Conservation (phyloP, 2,329 filamentous ascomycete genomes). For the Alternaria viburni region DNA sequence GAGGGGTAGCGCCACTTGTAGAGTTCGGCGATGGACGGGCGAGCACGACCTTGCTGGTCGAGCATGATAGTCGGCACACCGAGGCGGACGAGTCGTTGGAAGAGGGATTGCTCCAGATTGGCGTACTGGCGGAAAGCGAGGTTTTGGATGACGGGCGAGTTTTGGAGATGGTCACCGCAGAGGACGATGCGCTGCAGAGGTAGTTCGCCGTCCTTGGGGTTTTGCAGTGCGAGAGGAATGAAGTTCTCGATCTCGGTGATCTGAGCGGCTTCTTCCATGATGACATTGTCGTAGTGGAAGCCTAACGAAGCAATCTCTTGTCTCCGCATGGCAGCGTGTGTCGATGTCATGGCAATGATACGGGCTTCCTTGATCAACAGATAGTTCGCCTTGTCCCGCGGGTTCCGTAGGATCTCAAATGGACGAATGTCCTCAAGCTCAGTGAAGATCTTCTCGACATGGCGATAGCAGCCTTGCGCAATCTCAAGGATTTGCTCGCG, state of each 20-base stretch:
- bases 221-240: constrained; percentile 91
- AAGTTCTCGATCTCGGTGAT: constrained; percentile 98
- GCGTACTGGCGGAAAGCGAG: constrained; percentile 93
- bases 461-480: constrained; percentile 82
- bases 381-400: constrained; percentile 94
- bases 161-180: constrained; percentile 94
- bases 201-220: constrained; percentile 73
- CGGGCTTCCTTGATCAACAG: constrained; percentile 94
- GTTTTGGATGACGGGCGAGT: constrained; percentile 94
- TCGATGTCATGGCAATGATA: constrained; percentile 98
- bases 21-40: constrained; percentile 83
- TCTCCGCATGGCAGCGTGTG: constrained; percentile 92
- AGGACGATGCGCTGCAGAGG: constrained; percentile 87
- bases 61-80: constrained; percentile 91
- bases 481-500: constrained; percentile 75
- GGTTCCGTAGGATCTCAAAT: constrained; percentile 89
- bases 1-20: constrained; percentile 93
- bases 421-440: constrained; percentile 92
- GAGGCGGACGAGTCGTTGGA: constrained; percentile 86
- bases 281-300: constrained; percentile 95
- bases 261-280: constrained; percentile 98
- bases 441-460: constrained; percentile 88
- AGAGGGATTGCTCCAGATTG: constrained; percentile 94
- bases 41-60: constrained; percentile 90
- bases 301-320: constrained; percentile 90